phyloP scores from a whole-genome alignment of 1,139 yeast genomes.

The Candida smagusa region DNA sequence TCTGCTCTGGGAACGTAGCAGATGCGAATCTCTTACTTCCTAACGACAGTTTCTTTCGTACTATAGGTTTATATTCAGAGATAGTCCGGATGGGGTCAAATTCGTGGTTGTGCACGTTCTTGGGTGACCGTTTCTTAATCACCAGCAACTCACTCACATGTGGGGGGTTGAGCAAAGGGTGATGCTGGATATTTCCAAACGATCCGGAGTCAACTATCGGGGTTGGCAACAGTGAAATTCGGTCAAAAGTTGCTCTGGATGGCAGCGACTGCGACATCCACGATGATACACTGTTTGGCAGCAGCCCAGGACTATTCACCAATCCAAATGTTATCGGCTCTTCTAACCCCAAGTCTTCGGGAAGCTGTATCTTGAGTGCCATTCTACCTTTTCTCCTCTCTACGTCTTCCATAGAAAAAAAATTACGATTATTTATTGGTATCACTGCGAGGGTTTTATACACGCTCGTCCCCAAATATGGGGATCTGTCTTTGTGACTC shows the following conservation, averaged over 20 bases:
- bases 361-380: background rate
- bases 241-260: slow-evolving; percentile 11
- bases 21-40: slow-evolving; percentile 21
- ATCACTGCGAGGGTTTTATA: background rate
- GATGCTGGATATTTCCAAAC: slow-evolving; percentile 4
- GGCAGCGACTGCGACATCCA: slow-evolving; percentile 7
- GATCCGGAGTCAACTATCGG: slow-evolving; percentile 13
- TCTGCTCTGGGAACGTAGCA: background rate
- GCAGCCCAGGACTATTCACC: slow-evolving; percentile 2
- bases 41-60: slow-evolving; percentile 19
- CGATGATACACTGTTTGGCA: slow-evolving; percentile 3
- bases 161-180: background rate
- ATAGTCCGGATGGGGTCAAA: slow-evolving; percentile 19
- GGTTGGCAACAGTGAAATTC: slow-evolving; percentile 16
- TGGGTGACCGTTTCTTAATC: background rate
- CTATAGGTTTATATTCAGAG: slow-evolving; percentile 36
- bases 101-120: background rate
- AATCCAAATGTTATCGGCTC: slow-evolving; percentile 10
- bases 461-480: background rate
- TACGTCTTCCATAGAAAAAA: no score
- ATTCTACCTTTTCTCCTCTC: background rate
- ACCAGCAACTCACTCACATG: background rate
- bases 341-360: slow-evolving; percentile 4
- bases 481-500: background rate
- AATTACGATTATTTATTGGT: no score